phyloP scores from a whole-genome alignment of 23 red algal genomes.

The Gracilaria gracilis region DNA sequence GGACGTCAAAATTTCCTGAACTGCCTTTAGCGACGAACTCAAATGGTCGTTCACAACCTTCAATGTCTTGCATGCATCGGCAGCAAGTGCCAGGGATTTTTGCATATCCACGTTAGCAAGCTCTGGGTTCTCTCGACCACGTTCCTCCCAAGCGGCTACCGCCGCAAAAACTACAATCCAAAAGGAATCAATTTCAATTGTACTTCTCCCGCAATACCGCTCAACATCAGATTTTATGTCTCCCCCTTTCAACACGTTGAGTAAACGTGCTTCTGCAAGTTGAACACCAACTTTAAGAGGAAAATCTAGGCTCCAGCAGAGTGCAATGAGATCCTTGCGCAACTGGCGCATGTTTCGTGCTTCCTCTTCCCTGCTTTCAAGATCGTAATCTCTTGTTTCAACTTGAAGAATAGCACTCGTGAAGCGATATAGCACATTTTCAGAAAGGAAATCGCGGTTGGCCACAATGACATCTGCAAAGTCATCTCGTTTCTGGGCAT shows the following conservation, averaged over 20 bases:
- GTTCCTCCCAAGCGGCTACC: constrained; percentile 73
- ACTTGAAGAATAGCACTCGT: constrained; percentile 76
- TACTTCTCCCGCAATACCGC: constrained; percentile 37
- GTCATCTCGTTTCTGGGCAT: constrained; percentile 19
- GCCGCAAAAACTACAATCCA: constrained; percentile 75
- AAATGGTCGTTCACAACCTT: constrained; percentile 33
- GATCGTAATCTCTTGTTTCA: constrained; percentile 15
- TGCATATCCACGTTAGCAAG: constrained; percentile 65
- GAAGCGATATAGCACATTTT: constrained; percentile 67
- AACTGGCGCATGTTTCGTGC: constrained; percentile 69
- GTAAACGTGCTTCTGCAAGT: constrained; percentile 50
- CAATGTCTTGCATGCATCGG: constrained; percentile 41
- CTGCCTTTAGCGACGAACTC: constrained; percentile 45
- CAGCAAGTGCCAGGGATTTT: constrained; percentile 24
- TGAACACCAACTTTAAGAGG: constrained; percentile 53
- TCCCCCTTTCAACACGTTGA: constrained; percentile 45
- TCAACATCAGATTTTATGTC: constrained; percentile 51
- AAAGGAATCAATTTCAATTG: constrained; percentile 51
- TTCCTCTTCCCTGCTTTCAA: constrained; percentile 58
- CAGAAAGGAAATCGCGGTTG: constrained; percentile 60
- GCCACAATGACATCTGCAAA: constrained; percentile 42
- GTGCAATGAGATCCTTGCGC: constrained; percentile 54
- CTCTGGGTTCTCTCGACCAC: constrained; percentile 51
- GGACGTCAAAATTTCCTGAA: constrained; percentile 54
- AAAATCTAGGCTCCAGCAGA: constrained; percentile 57